Conservation (phyloP, 2,329 filamentous ascomycete genomes). For the Ophiosphaerella narmari region DNA sequence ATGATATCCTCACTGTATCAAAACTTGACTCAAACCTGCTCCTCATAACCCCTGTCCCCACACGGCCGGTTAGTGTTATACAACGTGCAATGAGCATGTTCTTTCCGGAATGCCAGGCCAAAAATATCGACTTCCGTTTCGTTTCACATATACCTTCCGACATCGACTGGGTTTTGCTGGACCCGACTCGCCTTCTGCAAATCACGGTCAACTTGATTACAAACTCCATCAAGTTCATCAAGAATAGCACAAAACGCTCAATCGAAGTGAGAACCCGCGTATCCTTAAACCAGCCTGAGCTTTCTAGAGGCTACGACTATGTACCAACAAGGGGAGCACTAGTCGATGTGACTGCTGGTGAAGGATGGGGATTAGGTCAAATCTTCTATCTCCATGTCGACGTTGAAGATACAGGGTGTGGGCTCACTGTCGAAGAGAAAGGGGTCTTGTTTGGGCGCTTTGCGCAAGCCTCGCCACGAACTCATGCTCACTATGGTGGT, state of each 20-base stretch:
- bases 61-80: slow-evolving; percentile 43
- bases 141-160: slow-evolving; percentile 42
- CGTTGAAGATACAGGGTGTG: slow-evolving; percentile 41
- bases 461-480: slow-evolving; percentile 41
- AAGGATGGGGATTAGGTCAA: slow-evolving; percentile 38
- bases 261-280: slow-evolving; percentile 48
- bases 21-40: slow-evolving; percentile 39
- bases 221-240: slow-evolving; percentile 55
- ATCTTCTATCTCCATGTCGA: slow-evolving; percentile 33
- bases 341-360: slow-evolving; percentile 19
- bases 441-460: slow-evolving; percentile 39
- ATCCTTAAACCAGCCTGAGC: slow-evolving; percentile 36
- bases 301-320: slow-evolving; percentile 26
- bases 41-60: slow-evolving; percentile 44
- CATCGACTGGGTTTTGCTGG: slow-evolving; percentile 49
- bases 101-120: slow-evolving; percentile 39
- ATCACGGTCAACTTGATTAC: slow-evolving; percentile 51
- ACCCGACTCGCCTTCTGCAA: slow-evolving; percentile 50
- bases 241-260: slow-evolving; percentile 35
- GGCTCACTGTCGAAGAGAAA: slow-evolving; percentile 37
- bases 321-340: slow-evolving; percentile 26
- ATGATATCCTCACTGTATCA: slow-evolving; percentile 42
- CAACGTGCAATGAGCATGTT: slow-evolving; percentile 46
- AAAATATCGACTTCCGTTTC: slow-evolving; percentile 36
- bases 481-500: slow-evolving; percentile 42